Percentiles rank a stretch among this genome's conserved stretches.
Conservation (phyloP, 1,139 yeast species). For the Yamadazyma mexicana region DNA sequence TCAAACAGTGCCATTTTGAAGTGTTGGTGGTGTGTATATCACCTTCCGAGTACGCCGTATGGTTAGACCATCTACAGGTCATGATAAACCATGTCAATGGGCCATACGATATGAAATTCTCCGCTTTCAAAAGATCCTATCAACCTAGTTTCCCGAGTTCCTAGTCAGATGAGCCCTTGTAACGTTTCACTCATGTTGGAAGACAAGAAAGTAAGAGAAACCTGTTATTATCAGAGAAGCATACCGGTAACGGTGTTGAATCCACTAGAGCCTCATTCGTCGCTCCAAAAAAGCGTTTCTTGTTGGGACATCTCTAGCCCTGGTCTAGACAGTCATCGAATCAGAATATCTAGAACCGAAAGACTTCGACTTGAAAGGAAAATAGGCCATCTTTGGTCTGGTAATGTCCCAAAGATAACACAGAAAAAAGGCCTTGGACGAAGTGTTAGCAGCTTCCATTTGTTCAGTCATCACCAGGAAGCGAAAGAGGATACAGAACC, state of each 20-base stretch:
- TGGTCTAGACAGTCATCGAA: not conserved
- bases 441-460: slow-evolving; percentile 8
- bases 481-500: not conserved
- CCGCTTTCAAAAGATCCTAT: slow-evolving; percentile 12
- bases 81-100: slow-evolving; percentile 43
- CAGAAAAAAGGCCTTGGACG: slow-evolving; percentile 5
- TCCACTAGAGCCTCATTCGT: slow-evolving; percentile 3
- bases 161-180: slow-evolving; percentile 10
- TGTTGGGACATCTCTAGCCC: not conserved
- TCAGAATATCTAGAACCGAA: slow-evolving; percentile 8
- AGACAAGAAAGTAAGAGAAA: slow-evolving; percentile 3
- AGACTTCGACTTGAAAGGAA: slow-evolving; percentile 19
- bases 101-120: slow-evolving; percentile 35
- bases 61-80: slow-evolving; percentile 39
- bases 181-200: slow-evolving; percentile 10
- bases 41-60: slow-evolving; percentile 33
- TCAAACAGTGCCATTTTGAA: slow-evolving; percentile 42
- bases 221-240: slow-evolving; percentile 3
- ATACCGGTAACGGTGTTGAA: slow-evolving; percentile 7
- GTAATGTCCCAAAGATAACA: slow-evolving; percentile 17
- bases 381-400: slow-evolving; percentile 21
- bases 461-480: slow-evolving; percentile 1
- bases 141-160: slow-evolving; percentile 5
- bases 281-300: not conserved
- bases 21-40: slow-evolving; percentile 38